These are phyloP conservation scores for Solanum chiquidenum DNA, from an alignment of 257 asterid species.

Conservation along the genomic window DNA sequence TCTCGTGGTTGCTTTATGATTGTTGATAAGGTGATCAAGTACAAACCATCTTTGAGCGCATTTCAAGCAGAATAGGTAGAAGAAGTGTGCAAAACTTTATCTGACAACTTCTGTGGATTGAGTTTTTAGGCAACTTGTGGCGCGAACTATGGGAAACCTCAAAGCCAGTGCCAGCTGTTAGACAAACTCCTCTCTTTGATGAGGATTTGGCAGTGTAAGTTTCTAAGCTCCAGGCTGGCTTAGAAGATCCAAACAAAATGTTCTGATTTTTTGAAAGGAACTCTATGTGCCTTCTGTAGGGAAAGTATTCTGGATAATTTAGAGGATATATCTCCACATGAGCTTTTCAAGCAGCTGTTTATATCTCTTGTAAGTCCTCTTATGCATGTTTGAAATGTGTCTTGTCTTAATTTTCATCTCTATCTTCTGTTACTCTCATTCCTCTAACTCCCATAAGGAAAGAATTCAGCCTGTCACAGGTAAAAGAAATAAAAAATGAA, in stretches of 20 bases:
- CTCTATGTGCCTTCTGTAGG: slow-evolving; percentile 31
- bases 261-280: neutral
- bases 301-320: slow-evolving; percentile 72
- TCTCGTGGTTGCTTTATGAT: neutral
- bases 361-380: slow-evolving; percentile 62
- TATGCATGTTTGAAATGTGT: neutral
- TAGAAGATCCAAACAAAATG: neutral
- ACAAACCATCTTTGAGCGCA: neutral
- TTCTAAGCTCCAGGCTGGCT: neutral
- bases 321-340: slow-evolving; percentile 59
- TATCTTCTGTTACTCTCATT: neutral
- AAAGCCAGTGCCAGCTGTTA: slow-evolving; percentile 85
- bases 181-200: slow-evolving; percentile 87
- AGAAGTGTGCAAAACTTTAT: neutral
- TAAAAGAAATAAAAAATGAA: neutral
- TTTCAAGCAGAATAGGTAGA: neutral
- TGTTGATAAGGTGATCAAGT: neutral
- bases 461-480: neutral
- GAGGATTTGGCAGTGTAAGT: slow-evolving; percentile 98
- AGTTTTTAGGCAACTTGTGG: slow-evolving; percentile 83
- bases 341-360: slow-evolving; percentile 85
- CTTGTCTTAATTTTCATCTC: neutral
- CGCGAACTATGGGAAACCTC: slow-evolving; percentile 97
- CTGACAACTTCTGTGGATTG: neutral
- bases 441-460: neutral